Evolutionary conservation across 164 flowering plant genomes (phyloP), one percentile per base, ranked within the genome.

Genomic region (Euptelea pleiosperma): DNA sequence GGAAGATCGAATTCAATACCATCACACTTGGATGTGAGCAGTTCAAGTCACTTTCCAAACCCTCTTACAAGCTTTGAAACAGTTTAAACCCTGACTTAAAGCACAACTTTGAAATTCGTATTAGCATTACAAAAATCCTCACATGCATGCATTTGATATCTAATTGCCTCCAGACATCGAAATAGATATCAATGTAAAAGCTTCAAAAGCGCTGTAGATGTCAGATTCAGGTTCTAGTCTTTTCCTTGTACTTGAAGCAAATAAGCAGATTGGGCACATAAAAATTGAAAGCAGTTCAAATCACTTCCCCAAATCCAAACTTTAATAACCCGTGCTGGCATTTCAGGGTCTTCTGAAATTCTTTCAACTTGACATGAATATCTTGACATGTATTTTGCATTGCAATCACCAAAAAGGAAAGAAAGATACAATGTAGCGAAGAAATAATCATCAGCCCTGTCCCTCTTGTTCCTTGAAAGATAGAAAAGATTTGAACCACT

Each of bases 401-500:
- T 47, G 1, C 36, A 50, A 45, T 34, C 29, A 41, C 52, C 8
- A 49, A 29, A 24, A 42, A 12, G 14, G 30, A 10, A 40, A 44
- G 35, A 34, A 16, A 25, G 29, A 57, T 40, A 37, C 8, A 25
- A 22, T 18, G 16, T 18, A 41, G 14, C 31, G 46, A 22, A 42
- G 35, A 6, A 46, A 6, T 41, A 28, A 44, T 11, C 40, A 60
- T 59, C 73, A 56, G 8, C 65, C 67, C 60, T 69, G 49, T 30
- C 74, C 64, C 21, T 63, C 60, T 55, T 69, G 43, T 52, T 77
- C 75, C 48, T 81, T 74, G 18, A 68, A 44, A 47, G 71, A 16
- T 15, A 64, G 31, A 46, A 70, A 60, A 60, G 80, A 67, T 6
- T 48, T 61, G 35, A 78, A 66, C 79, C 82, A 77, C 51, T 70